These are phyloP conservation scores for Lodderomyces metapsilosis DNA, from an alignment of 1,139 yeast species.

Conservation along the genomic window DNA sequence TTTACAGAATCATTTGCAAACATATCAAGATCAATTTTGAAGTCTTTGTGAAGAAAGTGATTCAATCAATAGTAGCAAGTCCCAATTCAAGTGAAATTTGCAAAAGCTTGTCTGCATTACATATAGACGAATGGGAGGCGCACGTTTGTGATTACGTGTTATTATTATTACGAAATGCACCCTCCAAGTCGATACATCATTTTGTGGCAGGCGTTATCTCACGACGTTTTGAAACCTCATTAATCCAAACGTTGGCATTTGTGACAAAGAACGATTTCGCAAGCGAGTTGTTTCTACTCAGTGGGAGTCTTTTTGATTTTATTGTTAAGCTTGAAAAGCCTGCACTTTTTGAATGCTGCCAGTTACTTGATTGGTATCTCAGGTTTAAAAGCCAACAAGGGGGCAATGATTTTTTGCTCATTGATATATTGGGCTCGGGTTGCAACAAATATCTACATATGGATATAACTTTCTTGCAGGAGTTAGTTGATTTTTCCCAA, in stretches of 20 bases:
- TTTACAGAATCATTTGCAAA: slow-evolving; percentile 28
- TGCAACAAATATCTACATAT: slow-evolving; percentile 7
- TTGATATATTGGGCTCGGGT: slow-evolving; percentile 13
- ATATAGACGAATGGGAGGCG: slow-evolving; percentile 29
- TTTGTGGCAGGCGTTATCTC: slow-evolving; percentile 12
- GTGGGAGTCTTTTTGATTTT: slow-evolving; percentile 7
- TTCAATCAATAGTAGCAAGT: slow-evolving; percentile 34
- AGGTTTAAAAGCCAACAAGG: slow-evolving; percentile 6
- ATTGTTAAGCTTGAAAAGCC: slow-evolving; percentile 1
- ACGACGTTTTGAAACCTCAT: slow-evolving; percentile 5
- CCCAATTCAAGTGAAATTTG: slow-evolving; percentile 28
- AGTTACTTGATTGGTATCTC: slow-evolving; percentile 15
- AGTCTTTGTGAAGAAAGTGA: slow-evolving; percentile 29
- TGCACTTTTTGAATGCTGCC: slow-evolving; percentile 5
- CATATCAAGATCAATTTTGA: slow-evolving; percentile 22
- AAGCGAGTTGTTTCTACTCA: slow-evolving; percentile 7
- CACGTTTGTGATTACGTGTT: slow-evolving; percentile 32
- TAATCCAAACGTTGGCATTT: slow-evolving; percentile 10
- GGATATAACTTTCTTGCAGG: background rate
- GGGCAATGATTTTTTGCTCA: slow-evolving; percentile 9
- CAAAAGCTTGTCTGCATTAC: slow-evolving; percentile 18
- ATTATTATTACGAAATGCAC: slow-evolving; percentile 34
- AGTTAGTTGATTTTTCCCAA: background rate
- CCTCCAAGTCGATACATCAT: slow-evolving; percentile 27
- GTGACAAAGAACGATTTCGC: slow-evolving; percentile 12